Evolutionary conservation across 441 rosid genomes (phyloP).

Genomic region (Erodium texanum): DNA sequence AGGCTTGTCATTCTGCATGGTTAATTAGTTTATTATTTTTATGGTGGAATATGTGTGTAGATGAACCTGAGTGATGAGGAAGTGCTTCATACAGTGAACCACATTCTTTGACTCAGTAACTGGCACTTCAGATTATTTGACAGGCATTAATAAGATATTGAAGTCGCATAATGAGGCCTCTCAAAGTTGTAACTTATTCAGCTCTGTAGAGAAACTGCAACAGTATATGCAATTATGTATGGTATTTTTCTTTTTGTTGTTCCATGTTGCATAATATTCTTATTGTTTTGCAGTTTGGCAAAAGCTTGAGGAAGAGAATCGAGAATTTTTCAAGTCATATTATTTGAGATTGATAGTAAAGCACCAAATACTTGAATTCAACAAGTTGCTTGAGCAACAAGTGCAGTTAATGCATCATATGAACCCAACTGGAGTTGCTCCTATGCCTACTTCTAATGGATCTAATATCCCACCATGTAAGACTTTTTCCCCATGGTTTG

Average conservation of each 20-base stretch:
- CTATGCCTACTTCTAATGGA: slow-evolving; percentile 65
- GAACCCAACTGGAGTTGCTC: slow-evolving; percentile 43
- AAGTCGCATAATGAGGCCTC: neutral
- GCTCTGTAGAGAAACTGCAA: neutral
- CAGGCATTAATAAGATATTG: neutral
- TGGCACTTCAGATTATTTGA: neutral
- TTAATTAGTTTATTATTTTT: neutral
- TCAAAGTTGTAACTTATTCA: neutral
- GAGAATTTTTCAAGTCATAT: slow-evolving; percentile 87
- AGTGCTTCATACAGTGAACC: neutral
- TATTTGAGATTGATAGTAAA: slow-evolving; percentile 80
- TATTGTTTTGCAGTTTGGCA: slow-evolving; percentile 71
- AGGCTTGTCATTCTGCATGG: neutral
- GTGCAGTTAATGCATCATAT: slow-evolving; percentile 70
- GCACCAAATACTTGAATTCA: slow-evolving; percentile 88
- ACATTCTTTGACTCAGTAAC: neutral
- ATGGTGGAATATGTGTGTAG: neutral
- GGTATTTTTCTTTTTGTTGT: neutral
- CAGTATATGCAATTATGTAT: neutral
- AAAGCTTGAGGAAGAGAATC: slow-evolving; percentile 97
- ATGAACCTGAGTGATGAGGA: neutral
- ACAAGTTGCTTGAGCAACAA: slow-evolving; percentile 89
- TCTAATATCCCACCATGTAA: slow-evolving; percentile 63
- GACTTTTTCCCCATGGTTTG: slow-evolving; percentile 15
- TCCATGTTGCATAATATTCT: slow-evolving; percentile 1